These are phyloP conservation scores for Globisporangium splendens DNA, from an alignment of 352 stramenopile species.

Conservation along the genomic window DNA sequence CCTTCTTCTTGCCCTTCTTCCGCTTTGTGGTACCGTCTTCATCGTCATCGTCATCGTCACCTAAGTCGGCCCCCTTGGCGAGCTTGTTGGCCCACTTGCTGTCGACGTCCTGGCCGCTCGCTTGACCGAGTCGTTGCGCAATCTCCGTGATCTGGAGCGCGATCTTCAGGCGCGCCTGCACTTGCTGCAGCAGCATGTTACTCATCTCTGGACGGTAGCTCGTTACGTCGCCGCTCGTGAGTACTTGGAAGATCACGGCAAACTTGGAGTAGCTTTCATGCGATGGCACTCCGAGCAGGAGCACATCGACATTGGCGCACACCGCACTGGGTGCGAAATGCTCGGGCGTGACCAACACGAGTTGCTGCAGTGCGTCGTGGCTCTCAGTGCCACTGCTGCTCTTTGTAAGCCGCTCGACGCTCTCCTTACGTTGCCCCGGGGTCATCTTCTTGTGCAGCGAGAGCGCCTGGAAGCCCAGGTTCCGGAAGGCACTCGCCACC, in stretches of 20 bases:
- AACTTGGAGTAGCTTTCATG: conserved; percentile 31
- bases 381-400: neutral
- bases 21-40: conserved; percentile 23
- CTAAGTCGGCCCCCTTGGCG: conserved; percentile 48
- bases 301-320: conserved; percentile 29
- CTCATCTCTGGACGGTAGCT: conserved; percentile 29
- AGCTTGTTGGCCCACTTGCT: conserved; percentile 62
- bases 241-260: conserved; percentile 19
- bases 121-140: conserved; percentile 32
- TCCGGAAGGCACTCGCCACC: conserved; percentile 43
- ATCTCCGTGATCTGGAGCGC: conserved; percentile 53
- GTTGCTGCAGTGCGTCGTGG: conserved; percentile 17
- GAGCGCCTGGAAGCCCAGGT: conserved; percentile 58
- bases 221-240: conserved; percentile 8
- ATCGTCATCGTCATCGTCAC: conserved; percentile 40
- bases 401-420: conserved; percentile 35
- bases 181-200: conserved; percentile 30
- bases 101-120: conserved; percentile 25
- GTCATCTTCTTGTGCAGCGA: conserved; percentile 73
- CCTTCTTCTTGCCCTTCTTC: conserved; percentile 40
- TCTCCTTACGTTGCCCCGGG: conserved; percentile 42
- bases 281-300: conserved; percentile 23
- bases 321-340: conserved; percentile 36
- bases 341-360: conserved; percentile 62
- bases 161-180: conserved; percentile 52